Evolutionary conservation across 352 stramenopile genomes (phyloP), one percentile per base, ranked within the genome.

Genomic region (Globisporangium cystogenes): DNA sequence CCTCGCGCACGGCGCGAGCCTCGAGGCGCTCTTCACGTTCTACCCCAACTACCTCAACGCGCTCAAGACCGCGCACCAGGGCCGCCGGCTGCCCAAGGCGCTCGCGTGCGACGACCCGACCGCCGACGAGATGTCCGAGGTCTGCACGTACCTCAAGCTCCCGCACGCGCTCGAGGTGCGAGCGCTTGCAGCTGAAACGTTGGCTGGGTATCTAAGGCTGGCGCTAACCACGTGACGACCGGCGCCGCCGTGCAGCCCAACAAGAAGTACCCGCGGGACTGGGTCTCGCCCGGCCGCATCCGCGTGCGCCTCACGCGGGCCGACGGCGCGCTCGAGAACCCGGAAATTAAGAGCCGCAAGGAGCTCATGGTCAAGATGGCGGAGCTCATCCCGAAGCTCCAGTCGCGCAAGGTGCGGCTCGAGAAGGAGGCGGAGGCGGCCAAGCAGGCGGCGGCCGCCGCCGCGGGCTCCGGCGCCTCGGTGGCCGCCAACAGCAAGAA

Each of bases 11-110:
- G 79, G 72, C 36, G 67, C 65, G 29, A 65, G 70, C 16, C 76
- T 82, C 3, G 70, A 82, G 31, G 66, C 40, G 15, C 87, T 89
- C 50, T 77, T 73, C 51, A 91, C 76, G 37, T 87, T 95, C 55
- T 95, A 92, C 65, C 85, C 85, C 1, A 89, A 90, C 65, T 93
- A 93, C 70, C 87, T 95, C 56, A 81, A 95, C 62, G 61, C 64
- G 47, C 76, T 69, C 44, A 93, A 93, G 68, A 93, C 82, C n/a
- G 72, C 90, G 57, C 70, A 87, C 53, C 62, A 92, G 48, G 85
- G 85, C 1, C 82, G 85, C 18, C 82, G 82, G 39, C 83, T 93
- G 48, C 43, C 65, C 31, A 90, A 89, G 65, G 69, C 74, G 24
- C 51, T 67, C 21, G 72, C 76, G 12, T 95, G 82, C 42, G 79